Evolutionary conservation across 2,329 filamentous ascomycete genomes (phyloP).

Genomic region (Botrytis tulipae): DNA sequence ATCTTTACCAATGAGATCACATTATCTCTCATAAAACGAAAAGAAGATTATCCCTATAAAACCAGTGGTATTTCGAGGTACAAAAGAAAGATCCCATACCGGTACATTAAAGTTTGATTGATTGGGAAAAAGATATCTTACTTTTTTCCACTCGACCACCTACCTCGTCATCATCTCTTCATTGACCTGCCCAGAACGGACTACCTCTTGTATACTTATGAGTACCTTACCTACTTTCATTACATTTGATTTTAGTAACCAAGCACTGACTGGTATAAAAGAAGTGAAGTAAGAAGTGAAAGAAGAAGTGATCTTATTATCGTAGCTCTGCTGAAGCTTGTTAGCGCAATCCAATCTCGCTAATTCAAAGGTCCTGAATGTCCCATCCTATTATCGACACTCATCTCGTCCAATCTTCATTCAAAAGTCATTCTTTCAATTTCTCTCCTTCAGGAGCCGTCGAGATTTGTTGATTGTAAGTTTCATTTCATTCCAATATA

Average conservation of each 20-base stretch:
- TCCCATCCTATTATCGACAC: constrained; percentile 21
- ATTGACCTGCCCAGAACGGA: constrained; percentile 4
- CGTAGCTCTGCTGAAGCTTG: constrained; percentile 12
- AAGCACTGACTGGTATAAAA: neutral
- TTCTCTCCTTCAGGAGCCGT: constrained; percentile 21
- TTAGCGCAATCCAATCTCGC: constrained; percentile 23
- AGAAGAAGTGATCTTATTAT: neutral
- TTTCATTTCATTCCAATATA: constrained; percentile 12
- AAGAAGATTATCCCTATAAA: neutral
- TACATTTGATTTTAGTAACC: neutral
- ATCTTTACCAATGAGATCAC: neutral
- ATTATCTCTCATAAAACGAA: neutral
- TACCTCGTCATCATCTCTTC: neutral
- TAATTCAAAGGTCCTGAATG: constrained; percentile 20
- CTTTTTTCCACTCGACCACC: neutral
- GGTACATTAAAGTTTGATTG: neutral
- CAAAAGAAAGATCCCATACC: neutral
- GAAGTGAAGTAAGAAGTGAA: neutral
- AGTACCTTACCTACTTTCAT: neutral
- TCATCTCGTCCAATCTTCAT: constrained; percentile 17
- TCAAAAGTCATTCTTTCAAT: constrained; percentile 19
- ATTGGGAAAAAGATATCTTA: neutral
- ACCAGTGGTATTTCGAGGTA: neutral
- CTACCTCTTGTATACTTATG: neutral
- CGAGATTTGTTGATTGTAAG: constrained; percentile 21